Base-by-base conservation (phyloP, 1,284 basidiomycete species). In the Apiotrichum gamsii region DNA sequence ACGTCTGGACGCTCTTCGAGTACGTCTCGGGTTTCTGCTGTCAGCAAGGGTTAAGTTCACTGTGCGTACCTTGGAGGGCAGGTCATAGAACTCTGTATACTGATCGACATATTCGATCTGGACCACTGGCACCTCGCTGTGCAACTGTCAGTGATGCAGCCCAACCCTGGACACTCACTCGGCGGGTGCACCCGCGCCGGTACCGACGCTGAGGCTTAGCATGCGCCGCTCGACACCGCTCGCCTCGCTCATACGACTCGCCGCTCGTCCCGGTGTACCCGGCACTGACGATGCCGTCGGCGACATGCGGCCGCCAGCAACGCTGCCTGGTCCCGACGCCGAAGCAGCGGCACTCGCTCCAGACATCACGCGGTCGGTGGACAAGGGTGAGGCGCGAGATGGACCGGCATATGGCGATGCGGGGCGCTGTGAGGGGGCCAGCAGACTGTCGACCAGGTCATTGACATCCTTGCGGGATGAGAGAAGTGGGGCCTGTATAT, bases 1-100 rank as follows among this genome's bases (percentile, higher is more conserved):
- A 78, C 0, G 90, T 95, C 69, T 97, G 93, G 2, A 94, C 85
- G 59, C 90, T 85, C 70, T 94, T 95, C 57, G 91, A 93, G 65
- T 95, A 96, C 40, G 87, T 84, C 62, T 57, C 47, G 23, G 38
- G 52, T 42, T 49, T 58, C 50, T 52, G 31, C 8, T 4, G 40
- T 47, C 15, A 44, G 45, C 14, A 3, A 14, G 13, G 13, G 9
- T 5, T 24, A 52, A 28, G 11, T 28, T 28, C 25, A 28, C 25
- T 28, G 25, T 6, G 25, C 74, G 28, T 43, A 87, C 88, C 76
- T 85, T 87, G 62, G 84, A 82, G 0, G 90, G 89, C n/a, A 91
- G 72, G 61, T 91, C 88, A 60, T 88, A 93, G 11, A 93, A 74
- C 63, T 93, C 90, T 58, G 88, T 82, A 55, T 89, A 86, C 13